Conservation (phyloP, 805 yeast species). For the Metschnikowia gruessii region DNA sequence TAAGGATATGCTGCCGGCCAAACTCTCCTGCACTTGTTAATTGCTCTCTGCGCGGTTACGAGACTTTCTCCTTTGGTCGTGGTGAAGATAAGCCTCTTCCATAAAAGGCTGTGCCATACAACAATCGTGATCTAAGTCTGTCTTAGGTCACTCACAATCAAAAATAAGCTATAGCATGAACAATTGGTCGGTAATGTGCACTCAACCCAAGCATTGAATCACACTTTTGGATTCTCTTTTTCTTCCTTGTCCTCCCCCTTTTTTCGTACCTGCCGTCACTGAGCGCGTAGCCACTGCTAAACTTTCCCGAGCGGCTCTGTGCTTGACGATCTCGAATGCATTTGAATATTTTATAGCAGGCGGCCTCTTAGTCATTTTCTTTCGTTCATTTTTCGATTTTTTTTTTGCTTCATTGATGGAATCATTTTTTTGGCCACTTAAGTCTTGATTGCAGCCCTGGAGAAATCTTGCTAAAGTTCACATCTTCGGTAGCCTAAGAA, state of each 20-base stretch:
- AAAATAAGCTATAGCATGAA: too few species aligned
- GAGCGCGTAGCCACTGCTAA: background rate
- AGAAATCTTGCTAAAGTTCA: background rate
- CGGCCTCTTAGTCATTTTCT: background rate
- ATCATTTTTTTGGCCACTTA: background rate
- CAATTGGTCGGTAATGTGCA: too few species aligned
- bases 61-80: background rate
- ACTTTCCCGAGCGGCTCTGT: too few species aligned
- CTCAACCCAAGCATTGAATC: too few species aligned
- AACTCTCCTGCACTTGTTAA: slow-evolving; percentile 6
- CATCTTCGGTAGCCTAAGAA: background rate
- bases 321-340: too few species aligned
- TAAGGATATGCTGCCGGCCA: slow-evolving; percentile 2
- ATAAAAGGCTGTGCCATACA: background rate
- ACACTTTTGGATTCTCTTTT: too few species aligned
- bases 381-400: background rate
- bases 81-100: slow-evolving; percentile 2
- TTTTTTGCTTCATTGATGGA: background rate
- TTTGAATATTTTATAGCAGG: too few species aligned
- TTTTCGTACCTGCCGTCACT: background rate
- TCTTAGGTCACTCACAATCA: background rate
- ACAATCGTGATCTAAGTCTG: background rate
- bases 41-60: slow-evolving; percentile 3
- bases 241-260: background rate
- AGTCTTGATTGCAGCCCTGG: background rate